Conservation (phyloP, 176 grass and related monocot genomes). For the Zizania latifolia region DNA sequence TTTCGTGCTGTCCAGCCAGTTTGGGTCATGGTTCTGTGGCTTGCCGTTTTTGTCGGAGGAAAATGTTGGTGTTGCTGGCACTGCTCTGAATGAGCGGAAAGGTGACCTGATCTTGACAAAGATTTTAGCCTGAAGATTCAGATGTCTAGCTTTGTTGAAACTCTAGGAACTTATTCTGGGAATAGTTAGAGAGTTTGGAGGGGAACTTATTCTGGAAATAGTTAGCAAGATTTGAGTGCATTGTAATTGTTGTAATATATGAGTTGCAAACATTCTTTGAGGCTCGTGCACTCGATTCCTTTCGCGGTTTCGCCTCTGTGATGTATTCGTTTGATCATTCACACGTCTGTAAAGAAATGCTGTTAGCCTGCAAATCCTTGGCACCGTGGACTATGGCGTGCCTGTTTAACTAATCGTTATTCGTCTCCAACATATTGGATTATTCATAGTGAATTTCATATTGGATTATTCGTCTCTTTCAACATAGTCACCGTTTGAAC, state of each 20-base stretch:
- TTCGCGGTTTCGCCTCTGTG: slow-evolving; percentile 18
- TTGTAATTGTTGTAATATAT: slow-evolving; percentile 55
- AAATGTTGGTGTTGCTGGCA: slow-evolving; percentile 1
- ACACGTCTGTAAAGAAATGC: slow-evolving; percentile 13
- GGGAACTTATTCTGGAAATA: slow-evolving; percentile 36
- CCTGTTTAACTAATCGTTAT: background rate
- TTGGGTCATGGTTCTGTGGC: background rate
- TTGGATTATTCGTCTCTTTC: no score
- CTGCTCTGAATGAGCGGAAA: slow-evolving; percentile 14
- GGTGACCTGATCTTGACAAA: slow-evolving; percentile 39
- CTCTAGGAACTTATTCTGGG: slow-evolving; percentile 39
- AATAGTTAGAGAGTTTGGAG: slow-evolving; percentile 49
- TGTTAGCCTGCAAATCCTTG: background rate
- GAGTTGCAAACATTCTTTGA: slow-evolving; percentile 69
- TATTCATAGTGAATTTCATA: no score
- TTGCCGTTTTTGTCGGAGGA: background rate
- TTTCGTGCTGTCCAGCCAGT: slow-evolving; percentile 1
- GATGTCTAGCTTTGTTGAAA: slow-evolving; percentile 30
- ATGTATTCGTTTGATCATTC: slow-evolving; percentile 45
- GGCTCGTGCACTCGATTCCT: slow-evolving; percentile 24
- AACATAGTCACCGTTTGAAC: no score
- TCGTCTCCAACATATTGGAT: background rate
- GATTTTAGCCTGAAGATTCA: slow-evolving; percentile 30
- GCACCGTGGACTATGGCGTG: background rate
- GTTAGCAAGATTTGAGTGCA: slow-evolving; percentile 45